Conservation (phyloP, 192 early-diverging fungal genomes). For the Rhizophlyctis rosea region DNA sequence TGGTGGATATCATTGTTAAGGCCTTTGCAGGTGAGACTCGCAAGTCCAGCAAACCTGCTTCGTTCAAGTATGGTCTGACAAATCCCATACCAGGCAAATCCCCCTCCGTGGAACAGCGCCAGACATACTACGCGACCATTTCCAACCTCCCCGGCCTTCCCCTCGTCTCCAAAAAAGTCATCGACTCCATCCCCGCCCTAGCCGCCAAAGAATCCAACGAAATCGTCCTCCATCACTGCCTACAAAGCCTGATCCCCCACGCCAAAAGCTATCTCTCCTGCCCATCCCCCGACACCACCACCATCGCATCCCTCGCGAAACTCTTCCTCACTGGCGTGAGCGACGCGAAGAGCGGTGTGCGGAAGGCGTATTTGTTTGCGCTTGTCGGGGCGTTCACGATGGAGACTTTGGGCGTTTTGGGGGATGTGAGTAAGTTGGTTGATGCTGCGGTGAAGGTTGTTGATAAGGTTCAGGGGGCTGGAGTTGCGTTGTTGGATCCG, state of each 20-base stretch:
- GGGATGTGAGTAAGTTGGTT: conserved; percentile 37
- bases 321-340: conserved; percentile 55
- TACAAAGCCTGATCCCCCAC: conserved; percentile 60
- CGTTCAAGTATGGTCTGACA: too few relatives aligned
- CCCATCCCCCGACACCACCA: conserved; percentile 36
- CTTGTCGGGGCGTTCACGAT: conserved; percentile 58
- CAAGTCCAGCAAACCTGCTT: conserved; percentile 20
- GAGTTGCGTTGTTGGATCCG: conserved; percentile 43
- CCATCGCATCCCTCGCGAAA: conserved; percentile 40
- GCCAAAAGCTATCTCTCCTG: conserved; percentile 40
- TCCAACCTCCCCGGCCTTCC: conserved; percentile 36
- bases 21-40: conserved; percentile 29
- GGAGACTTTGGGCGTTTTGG: conserved; percentile 19
- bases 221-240: conserved; percentile 54
- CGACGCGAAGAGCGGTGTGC: conserved; percentile 55
- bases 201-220: conserved; percentile 77
- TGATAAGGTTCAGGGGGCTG: conserved; percentile 42
- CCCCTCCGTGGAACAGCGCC: conserved; percentile 66
- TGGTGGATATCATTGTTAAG: conserved; percentile 62
- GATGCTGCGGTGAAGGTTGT: conserved; percentile 49
- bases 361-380: conserved; percentile 65
- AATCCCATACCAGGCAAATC: conserved; percentile 17
- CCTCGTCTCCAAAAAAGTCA: conserved; percentile 45
- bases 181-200: conserved; percentile 66
- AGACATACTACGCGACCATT: conserved; percentile 58